Evolutionary conservation across 106 monocot genomes (phyloP).

Genomic region (Dioscorea zingiberensis): DNA sequence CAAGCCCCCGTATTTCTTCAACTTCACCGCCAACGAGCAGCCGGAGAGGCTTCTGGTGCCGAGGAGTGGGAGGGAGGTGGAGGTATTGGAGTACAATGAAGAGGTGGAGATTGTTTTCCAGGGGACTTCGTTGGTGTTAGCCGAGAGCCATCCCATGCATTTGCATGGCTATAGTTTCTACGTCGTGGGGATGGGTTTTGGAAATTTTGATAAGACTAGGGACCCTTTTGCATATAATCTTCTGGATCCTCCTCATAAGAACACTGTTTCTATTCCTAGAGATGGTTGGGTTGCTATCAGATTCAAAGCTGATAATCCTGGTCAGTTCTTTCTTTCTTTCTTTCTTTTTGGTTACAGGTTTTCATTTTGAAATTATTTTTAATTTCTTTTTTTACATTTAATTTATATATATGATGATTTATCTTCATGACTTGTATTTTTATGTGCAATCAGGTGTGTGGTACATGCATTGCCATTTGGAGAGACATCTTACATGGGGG

Average conservation of each 20-base stretch:
- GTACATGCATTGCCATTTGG: constrained; percentile 61
- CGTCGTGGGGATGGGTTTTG: constrained; percentile 52
- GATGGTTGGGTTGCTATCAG: constrained; percentile 48
- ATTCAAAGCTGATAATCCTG: constrained; percentile 48
- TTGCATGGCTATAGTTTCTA: constrained; percentile 65
- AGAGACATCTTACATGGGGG: constrained; percentile 44
- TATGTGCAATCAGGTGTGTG: constrained; percentile 31
- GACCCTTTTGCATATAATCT: constrained; percentile 48
- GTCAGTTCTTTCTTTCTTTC: constrained; percentile 13
- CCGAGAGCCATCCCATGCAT: constrained; percentile 66
- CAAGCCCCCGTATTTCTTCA: constrained; percentile 29
- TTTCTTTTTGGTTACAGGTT: too few species aligned
- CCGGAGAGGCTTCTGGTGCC: constrained; percentile 14
- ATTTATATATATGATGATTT: neutral
- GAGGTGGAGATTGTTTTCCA: constrained; percentile 61
- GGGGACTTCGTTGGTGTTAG: constrained; percentile 37
- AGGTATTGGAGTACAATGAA: constrained; percentile 31
- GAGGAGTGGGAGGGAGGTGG: constrained; percentile 28
- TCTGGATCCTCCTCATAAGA: constrained; percentile 45
- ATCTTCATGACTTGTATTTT: neutral
- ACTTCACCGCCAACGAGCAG: constrained; percentile 31
- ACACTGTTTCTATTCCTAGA: constrained; percentile 43
- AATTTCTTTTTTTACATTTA: neutral
- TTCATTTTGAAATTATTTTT: neutral
- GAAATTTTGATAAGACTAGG: constrained; percentile 44